A percentile compares a stretch with the other conserved stretches of the same genome.
Conservation (phyloP, 148 eudicot species). For the Dianthus caryophyllus region DNA sequence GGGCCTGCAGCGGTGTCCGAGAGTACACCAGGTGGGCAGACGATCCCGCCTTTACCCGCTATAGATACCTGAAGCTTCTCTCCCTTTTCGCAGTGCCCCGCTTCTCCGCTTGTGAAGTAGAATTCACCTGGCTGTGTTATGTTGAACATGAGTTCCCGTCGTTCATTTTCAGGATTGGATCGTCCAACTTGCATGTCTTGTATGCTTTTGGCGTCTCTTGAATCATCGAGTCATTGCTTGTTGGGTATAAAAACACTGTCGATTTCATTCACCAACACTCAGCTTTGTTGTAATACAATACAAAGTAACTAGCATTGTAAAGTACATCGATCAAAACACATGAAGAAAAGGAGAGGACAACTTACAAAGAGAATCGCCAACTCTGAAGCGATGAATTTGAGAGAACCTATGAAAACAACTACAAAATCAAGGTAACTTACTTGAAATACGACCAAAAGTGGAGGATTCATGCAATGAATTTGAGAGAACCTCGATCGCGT, state of each 20-base stretch:
- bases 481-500: too few relatives aligned
- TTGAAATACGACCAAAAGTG: too few relatives aligned
- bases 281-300: too few relatives aligned
- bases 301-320: too few relatives aligned
- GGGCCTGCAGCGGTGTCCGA: conserved; percentile 38
- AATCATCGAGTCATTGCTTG: conserved; percentile 84
- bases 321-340: too few relatives aligned
- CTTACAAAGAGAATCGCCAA: conserved; percentile 87
- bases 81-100: conserved; percentile 55
- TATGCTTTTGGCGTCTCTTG: conserved; percentile 56
- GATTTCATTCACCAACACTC: not conserved
- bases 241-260: conserved; percentile 92
- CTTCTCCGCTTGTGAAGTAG: conserved; percentile 77
- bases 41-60: conserved; percentile 39
- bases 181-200: conserved; percentile 57
- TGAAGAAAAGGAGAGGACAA: too few relatives aligned
- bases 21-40: conserved; percentile 30
- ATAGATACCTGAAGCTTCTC: conserved; percentile 80
- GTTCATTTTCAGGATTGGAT: conserved; percentile 75
- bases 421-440: too few relatives aligned
- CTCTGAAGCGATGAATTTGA: too few relatives aligned
- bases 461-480: too few relatives aligned
- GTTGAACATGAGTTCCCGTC: conserved; percentile 83
- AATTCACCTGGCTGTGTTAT: conserved; percentile 50
- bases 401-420: too few relatives aligned